Percentiles rank a stretch among this genome's conserved stretches.
These are phyloP conservation scores for Citropsis articulata DNA, from an alignment of 345 rosid genomes.

Conservation along the genomic window DNA sequence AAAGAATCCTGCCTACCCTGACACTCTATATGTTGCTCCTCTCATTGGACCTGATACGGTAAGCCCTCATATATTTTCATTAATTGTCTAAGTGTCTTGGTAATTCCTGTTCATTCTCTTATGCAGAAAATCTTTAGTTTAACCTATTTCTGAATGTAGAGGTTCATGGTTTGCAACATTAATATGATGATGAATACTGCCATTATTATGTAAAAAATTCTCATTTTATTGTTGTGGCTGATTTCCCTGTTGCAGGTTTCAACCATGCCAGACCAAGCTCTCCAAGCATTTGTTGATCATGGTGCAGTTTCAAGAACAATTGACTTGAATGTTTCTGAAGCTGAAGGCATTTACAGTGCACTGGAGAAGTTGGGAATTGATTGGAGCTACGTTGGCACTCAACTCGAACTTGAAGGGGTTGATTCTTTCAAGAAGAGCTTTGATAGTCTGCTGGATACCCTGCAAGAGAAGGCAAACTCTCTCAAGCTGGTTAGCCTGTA, in stretches of 20 bases:
- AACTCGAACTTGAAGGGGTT: constrained; percentile 90
- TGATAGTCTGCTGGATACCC: constrained; percentile 85
- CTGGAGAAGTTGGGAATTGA: constrained; percentile 94
- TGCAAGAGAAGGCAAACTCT: constrained; percentile 94
- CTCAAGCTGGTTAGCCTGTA: constrained; percentile 69
- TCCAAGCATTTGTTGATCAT: constrained; percentile 84
- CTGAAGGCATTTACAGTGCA: constrained; percentile 92
- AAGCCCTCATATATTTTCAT: constrained; percentile 18
- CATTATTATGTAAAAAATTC: background rate
- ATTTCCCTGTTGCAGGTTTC: constrained; percentile 55
- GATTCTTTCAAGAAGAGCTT: constrained; percentile 94
- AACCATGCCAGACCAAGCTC: constrained; percentile 99
- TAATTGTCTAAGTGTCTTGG: background rate
- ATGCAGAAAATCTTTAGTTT: background rate
- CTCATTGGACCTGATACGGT: constrained; percentile 98
- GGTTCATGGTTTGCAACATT: background rate
- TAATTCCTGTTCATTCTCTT: background rate
- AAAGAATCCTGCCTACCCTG: constrained; percentile 93
- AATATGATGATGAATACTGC: background rate
- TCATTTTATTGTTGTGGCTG: background rate
- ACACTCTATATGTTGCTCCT: constrained; percentile 83
- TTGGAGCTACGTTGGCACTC: constrained; percentile 76
- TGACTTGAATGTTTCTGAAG: constrained; percentile 83
- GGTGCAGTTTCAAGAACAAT: constrained; percentile 85
- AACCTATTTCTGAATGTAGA: background rate